These are phyloP conservation scores for Lactifluus volemus DNA, from an alignment of 768 basidiomycete genomes.

Conservation along the genomic window DNA sequence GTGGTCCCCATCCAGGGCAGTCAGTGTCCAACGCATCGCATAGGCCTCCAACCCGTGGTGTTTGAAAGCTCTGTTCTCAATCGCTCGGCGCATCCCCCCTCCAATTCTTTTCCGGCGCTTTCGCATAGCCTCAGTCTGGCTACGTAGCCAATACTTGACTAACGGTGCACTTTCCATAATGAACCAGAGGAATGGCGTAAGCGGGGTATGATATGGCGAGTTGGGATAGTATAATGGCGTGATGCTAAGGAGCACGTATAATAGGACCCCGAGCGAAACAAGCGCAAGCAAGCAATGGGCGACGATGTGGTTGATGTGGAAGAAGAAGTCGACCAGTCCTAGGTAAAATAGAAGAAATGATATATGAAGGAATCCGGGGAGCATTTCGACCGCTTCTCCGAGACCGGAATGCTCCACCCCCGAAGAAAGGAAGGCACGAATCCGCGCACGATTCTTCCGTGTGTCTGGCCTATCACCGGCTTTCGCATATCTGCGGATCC, in stretches of 20 bases:
- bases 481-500: no score
- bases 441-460: no score
- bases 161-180: neutral
- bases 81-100: neutral
- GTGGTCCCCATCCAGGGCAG: neutral
- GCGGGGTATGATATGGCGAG: neutral
- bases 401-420: constrained; percentile 29
- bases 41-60: neutral
- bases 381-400: constrained; percentile 31
- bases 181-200: neutral
- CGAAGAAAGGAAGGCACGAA: no score
- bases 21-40: neutral
- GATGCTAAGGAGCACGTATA: neutral
- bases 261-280: neutral
- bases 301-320: neutral
- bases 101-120: neutral
- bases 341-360: neutral
- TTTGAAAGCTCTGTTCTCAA: neutral
- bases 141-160: neutral
- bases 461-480: no score
- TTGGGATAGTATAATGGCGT: neutral
- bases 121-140: neutral
- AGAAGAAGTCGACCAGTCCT: neutral
- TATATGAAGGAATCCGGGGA: constrained; percentile 15
- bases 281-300: neutral